Conservation (phyloP, 352 stramenopile genomes). For the Phytophthora rubi region DNA sequence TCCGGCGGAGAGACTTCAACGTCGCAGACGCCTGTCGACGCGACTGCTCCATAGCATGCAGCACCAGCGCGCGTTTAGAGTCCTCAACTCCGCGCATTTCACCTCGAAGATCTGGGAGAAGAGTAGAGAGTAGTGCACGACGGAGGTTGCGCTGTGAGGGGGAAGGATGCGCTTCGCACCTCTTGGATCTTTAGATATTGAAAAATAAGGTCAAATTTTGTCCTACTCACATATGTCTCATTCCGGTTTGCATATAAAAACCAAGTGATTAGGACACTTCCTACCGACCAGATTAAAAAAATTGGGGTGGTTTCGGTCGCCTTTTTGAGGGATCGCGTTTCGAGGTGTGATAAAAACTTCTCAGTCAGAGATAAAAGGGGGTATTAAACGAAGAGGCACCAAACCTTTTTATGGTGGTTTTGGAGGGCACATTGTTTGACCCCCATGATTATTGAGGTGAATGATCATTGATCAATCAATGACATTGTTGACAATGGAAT, state of each 20-base stretch:
- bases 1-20: not conserved
- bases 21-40: not conserved
- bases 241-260: not conserved
- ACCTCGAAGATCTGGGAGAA: not conserved
- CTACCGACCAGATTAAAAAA: not conserved
- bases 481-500: conserved; percentile 2
- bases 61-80: not conserved
- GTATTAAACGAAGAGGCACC: not conserved
- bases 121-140: too few species aligned
- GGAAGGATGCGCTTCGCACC: not conserved
- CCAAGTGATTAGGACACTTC: not conserved
- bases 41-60: not conserved
- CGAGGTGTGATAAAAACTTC: not conserved
- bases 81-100: not conserved
- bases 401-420: not conserved
- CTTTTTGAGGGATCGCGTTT: not conserved
- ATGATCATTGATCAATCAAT: too few species aligned
- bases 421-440: not conserved
- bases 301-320: not conserved
- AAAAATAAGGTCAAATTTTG: not conserved
- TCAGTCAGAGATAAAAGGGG: not conserved
- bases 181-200: not conserved
- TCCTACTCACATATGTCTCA: not conserved
- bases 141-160: not conserved
- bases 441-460: too few species aligned